These are phyloP conservation scores for Rhizopogon sp. DNA, from an alignment of 768 basidiomycete genomes.

Conservation along the genomic window DNA sequence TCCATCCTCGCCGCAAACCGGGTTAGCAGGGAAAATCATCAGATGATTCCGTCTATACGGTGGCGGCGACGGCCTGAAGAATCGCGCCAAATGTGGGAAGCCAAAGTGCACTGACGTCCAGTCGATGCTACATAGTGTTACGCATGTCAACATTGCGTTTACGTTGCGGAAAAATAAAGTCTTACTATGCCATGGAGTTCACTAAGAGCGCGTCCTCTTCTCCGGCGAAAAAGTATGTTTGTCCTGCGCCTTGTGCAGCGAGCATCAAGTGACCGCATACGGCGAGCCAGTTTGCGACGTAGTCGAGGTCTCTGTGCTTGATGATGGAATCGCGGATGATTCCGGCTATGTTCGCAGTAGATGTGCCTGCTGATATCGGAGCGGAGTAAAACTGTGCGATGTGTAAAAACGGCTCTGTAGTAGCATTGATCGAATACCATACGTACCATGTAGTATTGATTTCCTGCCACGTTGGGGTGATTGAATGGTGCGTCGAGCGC, in stretches of 20 bases:
- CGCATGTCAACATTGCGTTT: background rate
- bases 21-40: slow-evolving; percentile 15
- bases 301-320: slow-evolving; percentile 8
- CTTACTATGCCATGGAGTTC: slow-evolving; percentile 18
- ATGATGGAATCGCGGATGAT: slow-evolving; percentile 13
- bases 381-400: slow-evolving; percentile 6
- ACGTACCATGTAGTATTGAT: slow-evolving; percentile 15
- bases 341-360: slow-evolving; percentile 9
- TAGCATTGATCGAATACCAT: background rate
- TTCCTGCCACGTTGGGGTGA: slow-evolving; percentile 11
- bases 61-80: slow-evolving; percentile 8
- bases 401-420: background rate
- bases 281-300: slow-evolving; percentile 13
- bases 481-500: slow-evolving; percentile 10
- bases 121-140: slow-evolving; percentile 8
- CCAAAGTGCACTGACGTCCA: slow-evolving; percentile 17
- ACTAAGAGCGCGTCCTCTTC: slow-evolving; percentile 6
- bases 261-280: slow-evolving; percentile 15
- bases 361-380: slow-evolving; percentile 7
- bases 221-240: slow-evolving; percentile 7
- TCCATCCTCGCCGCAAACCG: slow-evolving; percentile 11
- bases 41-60: background rate
- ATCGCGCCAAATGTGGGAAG: slow-evolving; percentile 9
- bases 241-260: slow-evolving; percentile 8
- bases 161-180: background rate